Conservation (phyloP, 2,329 filamentous ascomycete genomes). For the Scedosporium boydii region DNA sequence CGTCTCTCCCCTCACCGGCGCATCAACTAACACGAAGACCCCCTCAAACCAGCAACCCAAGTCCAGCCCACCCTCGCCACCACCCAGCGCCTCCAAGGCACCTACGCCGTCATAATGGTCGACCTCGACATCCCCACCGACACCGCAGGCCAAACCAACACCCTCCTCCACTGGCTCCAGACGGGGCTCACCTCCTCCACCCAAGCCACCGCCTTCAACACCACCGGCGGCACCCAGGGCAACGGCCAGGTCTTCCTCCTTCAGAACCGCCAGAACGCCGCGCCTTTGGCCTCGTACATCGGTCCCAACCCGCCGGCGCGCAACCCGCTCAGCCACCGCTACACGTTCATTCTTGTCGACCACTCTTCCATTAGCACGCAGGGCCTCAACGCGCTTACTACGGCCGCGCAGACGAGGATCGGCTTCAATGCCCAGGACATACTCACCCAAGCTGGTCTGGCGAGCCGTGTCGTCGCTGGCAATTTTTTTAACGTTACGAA, state of each 20-base stretch:
- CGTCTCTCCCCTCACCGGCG: not conserved
- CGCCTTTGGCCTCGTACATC: conserved; percentile 22
- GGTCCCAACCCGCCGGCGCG: conserved; percentile 27
- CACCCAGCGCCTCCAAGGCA: conserved; percentile 24
- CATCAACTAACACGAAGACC: not conserved
- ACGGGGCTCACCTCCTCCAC: conserved; percentile 21
- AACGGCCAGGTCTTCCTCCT: conserved; percentile 19
- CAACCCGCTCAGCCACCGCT: conserved; percentile 27
- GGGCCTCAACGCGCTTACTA: conserved; percentile 16
- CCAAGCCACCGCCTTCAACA: conserved; percentile 15
- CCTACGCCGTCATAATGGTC: conserved; percentile 30
- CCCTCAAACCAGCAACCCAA: conserved; percentile 19
- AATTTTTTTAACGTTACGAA: conserved; percentile 30
- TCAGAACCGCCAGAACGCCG: conserved; percentile 17
- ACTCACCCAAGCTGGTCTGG: conserved; percentile 21
- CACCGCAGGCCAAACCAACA: conserved; percentile 20
- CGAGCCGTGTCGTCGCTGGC: conserved; percentile 22
- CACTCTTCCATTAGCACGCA: conserved; percentile 18
- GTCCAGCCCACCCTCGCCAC: conserved; percentile 26
- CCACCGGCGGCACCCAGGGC: conserved; percentile 13
- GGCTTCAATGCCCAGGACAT: conserved; percentile 22
- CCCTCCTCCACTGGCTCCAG: conserved; percentile 38
- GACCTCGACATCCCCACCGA: conserved; percentile 36
- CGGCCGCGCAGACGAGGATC: conserved; percentile 18
- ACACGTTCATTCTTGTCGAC: conserved; percentile 29